Evolutionary conservation across 2,329 filamentous ascomycete species (phyloP).

Genomic region (Apiospora saccharicola): DNA sequence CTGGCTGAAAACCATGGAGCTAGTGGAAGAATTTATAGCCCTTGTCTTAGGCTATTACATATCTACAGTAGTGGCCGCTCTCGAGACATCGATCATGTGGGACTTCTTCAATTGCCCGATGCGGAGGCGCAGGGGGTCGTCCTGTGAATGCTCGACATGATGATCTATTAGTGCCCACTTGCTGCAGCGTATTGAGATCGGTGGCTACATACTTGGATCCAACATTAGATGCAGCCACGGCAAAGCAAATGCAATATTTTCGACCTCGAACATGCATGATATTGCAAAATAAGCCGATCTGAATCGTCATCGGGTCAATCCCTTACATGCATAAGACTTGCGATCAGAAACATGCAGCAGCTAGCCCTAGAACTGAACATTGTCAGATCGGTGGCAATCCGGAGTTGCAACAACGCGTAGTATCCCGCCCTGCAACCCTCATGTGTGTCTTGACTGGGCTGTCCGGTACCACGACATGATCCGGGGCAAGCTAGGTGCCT

Average conservation of each 20-base stretch:
- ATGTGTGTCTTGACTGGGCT: no score
- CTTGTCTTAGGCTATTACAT: neutral
- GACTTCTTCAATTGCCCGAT: neutral
- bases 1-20: neutral
- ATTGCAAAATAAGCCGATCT: no score
- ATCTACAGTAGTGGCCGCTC: neutral
- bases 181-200: no score
- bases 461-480: no score
- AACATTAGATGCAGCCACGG: no score
- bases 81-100: neutral
- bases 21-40: neutral
- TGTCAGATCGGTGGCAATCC: neutral
- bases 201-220: no score
- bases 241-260: no score
- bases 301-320: no score
- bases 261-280: no score
- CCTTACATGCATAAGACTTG: neutral
- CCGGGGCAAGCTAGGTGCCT: no score
- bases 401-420: neutral
- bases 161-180: no score
- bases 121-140: neutral
- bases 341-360: neutral
- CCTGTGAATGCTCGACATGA: neutral
- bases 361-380: neutral
- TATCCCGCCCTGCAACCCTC: neutral